phyloP scores from a whole-genome alignment of 495 filamentous ascomycete genomes.

The Xylaria sp. region DNA sequence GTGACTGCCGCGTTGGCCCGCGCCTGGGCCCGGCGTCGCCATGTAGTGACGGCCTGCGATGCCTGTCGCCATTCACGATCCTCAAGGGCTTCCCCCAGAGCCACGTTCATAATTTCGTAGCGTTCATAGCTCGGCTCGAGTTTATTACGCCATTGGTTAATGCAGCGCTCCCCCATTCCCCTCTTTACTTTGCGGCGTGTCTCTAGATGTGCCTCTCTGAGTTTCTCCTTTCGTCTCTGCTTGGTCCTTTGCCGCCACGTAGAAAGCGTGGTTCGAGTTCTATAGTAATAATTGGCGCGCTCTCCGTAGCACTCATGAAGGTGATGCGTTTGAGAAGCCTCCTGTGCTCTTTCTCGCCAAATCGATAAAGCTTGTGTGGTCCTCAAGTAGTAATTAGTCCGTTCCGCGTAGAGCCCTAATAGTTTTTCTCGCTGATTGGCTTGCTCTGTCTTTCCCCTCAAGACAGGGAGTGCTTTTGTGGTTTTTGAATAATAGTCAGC shows the following conservation, averaged over 20 bases:
- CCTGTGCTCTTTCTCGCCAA: conserved; percentile 29
- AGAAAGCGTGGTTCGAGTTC: conserved; percentile 30
- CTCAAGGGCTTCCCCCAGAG: conserved; percentile 30
- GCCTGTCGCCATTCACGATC: conserved; percentile 35
- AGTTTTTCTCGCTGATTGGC: conserved; percentile 29
- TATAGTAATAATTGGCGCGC: conserved; percentile 42
- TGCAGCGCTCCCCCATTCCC: conserved; percentile 40
- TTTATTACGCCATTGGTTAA: conserved; percentile 39
- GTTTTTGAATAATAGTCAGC: conserved; percentile 37
- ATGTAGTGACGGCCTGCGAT: conserved; percentile 51
- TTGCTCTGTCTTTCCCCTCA: conserved; percentile 30
- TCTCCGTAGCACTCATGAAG: conserved; percentile 32
- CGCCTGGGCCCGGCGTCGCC: conserved; percentile 47
- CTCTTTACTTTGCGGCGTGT: conserved; percentile 43
- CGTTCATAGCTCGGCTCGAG: conserved; percentile 38
- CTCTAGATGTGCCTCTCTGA: conserved; percentile 42
- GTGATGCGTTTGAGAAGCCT: conserved; percentile 27
- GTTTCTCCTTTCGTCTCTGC: conserved; percentile 37
- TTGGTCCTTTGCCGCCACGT: conserved; percentile 37
- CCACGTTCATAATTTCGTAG: conserved; percentile 32
- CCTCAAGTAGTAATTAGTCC: conserved; percentile 24
- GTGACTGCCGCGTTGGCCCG: conserved; percentile 27
- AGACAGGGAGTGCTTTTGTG: conserved; percentile 39
- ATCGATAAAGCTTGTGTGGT: conserved; percentile 19
- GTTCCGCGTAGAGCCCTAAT: conserved; percentile 18